Evolutionary conservation across 2,329 filamentous ascomycete genomes (phyloP), one percentile per base, ranked within the genome.

Genomic region (Grosmannia huntii): DNA sequence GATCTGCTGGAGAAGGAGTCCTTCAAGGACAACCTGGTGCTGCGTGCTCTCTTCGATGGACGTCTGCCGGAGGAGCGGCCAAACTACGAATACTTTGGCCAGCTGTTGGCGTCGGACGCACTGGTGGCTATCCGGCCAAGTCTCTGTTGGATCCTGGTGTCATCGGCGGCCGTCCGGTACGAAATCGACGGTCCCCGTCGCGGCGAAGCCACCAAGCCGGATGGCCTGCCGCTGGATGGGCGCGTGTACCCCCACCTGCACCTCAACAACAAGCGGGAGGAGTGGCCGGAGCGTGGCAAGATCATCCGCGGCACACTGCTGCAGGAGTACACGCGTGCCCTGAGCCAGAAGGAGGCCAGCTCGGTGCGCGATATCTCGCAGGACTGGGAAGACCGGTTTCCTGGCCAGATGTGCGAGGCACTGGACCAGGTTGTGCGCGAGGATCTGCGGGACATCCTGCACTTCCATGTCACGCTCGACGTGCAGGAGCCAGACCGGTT

Each of bases 11-110:
- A 75, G 65, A 74, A 69, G n/a, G 71, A 72, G 59, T 84, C 81
- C 9, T 82, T 85, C 73, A 85, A 85, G 70, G 78, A 81, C 59
- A 83, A 86, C 68, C 76, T 81, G 4, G 80, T 84, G n/a, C 71
- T 86, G 60, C 78, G 76, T 59, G 82, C 83, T 10, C 74, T 86
- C 38, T 77, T 81, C 10, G 76, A 84, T 64, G 75, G 76, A 25
- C 73, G 77, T 31, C 73, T 83, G 46, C 80, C 81, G 1, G 76
- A 80, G 31, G 79, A 83, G 64, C 75, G 77, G 63, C 80, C 80
- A 53, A 83, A 83, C 69, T 84, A 83, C 63, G 78, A 82, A 59
- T 83, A 84, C 69, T 83, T 83, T 64, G 75, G 75, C 12, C 75
- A 79, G 65, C 76, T 83, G 5, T 69, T 84, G 21, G 73, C 72